Evolutionary conservation across 2,329 filamentous ascomycete species (phyloP), one percentile per base, ranked within the genome.

Genomic region (Pestalotiopsis sp.): DNA sequence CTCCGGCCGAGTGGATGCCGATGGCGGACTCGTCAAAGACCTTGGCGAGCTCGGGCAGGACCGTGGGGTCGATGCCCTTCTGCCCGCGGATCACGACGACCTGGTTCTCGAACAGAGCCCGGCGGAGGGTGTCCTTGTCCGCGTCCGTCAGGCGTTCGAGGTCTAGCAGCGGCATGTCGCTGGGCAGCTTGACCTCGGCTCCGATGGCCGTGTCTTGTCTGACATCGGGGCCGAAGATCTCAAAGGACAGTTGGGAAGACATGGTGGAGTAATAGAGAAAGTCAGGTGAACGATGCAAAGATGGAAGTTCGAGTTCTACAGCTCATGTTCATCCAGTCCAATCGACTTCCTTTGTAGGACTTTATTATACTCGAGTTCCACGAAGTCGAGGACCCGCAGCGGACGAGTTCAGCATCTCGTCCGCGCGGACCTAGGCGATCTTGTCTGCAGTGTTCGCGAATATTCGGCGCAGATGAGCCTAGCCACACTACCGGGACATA

Each of bases 11-110:
- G n/a, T 63, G 61, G 31, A 41, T 23, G 61, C 38, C 61, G 38
- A 63, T 38, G 61, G 61, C 61, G 11, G 61, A 63, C 17, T 63
- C 61, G 61, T 63, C 36, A 41, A 63, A 63, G 61, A 63, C 20
- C 36, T 63, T 63, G 61, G 61, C 61, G 14, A 63, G 27, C 61
- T 63, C 38, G 27, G 61, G 61, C 31, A 63, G 36, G 27, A 63
- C 61, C 1, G 61, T 63, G 2, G 61, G 31, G 4, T 63, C 61
- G 20, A 63, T 25, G 20, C 61, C 61, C 36, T 39, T 63, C 23
- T 63, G 61, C 14, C 38, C 38, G 5, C 61, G 61, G 27, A 63
- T 45, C 4, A 63, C 61, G 2, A 63, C 38, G 61, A 63, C 61
- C n/a, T 63, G 61, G 27, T 63, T 41, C 36, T 63, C 27, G 23